These are phyloP conservation scores for Pyrrhoderma lamaoense DNA, from an alignment of 1,284 basidiomycete species.

Conservation along the genomic window DNA sequence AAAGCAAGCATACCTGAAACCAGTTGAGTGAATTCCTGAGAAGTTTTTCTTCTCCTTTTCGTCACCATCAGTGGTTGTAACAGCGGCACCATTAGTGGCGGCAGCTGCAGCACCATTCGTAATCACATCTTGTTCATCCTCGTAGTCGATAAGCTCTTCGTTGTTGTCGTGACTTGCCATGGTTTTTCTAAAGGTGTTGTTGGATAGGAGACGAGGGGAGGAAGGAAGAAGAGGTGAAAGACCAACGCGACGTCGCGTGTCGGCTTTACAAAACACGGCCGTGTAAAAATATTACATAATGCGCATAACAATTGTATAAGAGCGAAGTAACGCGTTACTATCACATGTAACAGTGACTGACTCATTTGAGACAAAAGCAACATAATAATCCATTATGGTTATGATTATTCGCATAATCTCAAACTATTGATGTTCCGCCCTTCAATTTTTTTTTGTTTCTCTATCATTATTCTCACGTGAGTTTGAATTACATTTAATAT, in stretches of 20 bases:
- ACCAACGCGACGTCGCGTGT: background rate
- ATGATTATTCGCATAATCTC: no score
- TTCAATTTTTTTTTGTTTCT: no score
- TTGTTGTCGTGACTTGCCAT: slow-evolving; percentile 49
- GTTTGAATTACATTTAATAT: no score
- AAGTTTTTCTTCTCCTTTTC: slow-evolving; percentile 95
- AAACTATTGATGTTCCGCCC: no score
- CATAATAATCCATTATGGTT: no score
- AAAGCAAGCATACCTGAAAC: slow-evolving; percentile 61
- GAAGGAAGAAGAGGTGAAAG: background rate
- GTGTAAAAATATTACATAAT: background rate
- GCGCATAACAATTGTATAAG: no score
- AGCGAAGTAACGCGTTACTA: no score
- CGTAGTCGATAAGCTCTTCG: slow-evolving; percentile 87
- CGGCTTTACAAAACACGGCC: background rate
- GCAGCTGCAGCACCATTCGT: slow-evolving; percentile 51
- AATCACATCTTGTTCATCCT: slow-evolving; percentile 86
- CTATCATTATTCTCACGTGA: no score
- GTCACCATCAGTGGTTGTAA: slow-evolving; percentile 49
- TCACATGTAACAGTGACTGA: no score
- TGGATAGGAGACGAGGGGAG: background rate
- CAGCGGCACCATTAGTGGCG: slow-evolving; percentile 44
- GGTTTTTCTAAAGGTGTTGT: background rate
- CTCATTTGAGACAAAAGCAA: no score
- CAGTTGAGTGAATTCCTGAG: slow-evolving; percentile 94